Conservation (phyloP, 148 eudicot genomes). For the Fallopia convolvulus region DNA sequence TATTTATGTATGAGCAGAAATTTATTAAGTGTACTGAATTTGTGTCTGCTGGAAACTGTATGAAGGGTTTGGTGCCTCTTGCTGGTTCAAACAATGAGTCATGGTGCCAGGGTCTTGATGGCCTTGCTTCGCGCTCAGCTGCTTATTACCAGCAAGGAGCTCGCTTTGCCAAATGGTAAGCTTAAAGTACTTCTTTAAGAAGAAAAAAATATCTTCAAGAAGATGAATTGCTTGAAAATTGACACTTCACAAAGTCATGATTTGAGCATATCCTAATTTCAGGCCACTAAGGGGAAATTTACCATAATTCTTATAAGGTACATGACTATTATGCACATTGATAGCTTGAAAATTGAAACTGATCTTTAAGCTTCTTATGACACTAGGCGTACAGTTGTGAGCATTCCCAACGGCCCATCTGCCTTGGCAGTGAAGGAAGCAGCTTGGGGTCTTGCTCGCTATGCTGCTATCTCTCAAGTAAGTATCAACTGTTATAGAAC, state of each 20-base stretch:
- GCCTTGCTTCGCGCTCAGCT: constrained; percentile 88
- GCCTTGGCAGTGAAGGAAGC: constrained; percentile 92
- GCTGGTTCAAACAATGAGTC: constrained; percentile 83
- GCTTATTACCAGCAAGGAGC: constrained; percentile 95
- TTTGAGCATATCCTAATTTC: too few species aligned
- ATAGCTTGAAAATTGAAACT: background rate
- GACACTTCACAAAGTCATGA: too few species aligned
- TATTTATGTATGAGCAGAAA: background rate
- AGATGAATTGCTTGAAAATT: too few species aligned
- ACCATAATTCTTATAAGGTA: background rate
- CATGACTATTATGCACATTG: background rate
- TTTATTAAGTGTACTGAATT: background rate
- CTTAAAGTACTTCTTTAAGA: background rate
- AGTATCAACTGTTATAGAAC: constrained; percentile 4
- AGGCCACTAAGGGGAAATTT: too few species aligned
- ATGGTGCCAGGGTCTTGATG: constrained; percentile 97
- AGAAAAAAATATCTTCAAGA: too few species aligned
- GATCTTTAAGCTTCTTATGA: background rate
- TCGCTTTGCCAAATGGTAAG: constrained; percentile 92
- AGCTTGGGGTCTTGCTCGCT: constrained; percentile 95
- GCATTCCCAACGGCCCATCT: constrained; percentile 97
- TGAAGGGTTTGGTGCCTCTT: constrained; percentile 82
- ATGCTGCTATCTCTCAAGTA: constrained; percentile 87
- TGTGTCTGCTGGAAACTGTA: background rate
- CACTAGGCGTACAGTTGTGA: constrained; percentile 93